phyloP scores from a whole-genome alignment of 2,329 filamentous ascomycete genomes.

The Botryosphaeria dothidea region DNA sequence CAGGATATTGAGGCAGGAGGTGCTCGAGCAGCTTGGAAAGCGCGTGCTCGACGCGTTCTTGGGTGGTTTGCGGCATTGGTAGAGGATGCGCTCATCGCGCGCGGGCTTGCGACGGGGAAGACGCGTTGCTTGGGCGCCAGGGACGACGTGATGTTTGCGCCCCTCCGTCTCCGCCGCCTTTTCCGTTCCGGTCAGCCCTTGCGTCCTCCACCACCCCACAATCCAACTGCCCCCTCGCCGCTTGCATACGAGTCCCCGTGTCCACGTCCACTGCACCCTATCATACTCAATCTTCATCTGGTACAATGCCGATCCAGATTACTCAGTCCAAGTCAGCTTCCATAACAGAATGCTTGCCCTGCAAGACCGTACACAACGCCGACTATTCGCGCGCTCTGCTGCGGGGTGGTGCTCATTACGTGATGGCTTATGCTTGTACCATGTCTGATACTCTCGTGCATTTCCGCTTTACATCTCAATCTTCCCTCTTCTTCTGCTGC shows the following conservation, averaged over 20 bases:
- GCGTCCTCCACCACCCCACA: neutral
- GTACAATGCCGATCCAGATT: neutral
- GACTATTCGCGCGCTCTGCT: neutral
- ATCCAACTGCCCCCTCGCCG: neutral
- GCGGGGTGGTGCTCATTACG: neutral
- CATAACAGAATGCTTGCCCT: neutral
- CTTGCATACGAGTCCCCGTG: neutral
- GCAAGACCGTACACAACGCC: neutral
- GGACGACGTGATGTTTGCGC: slow-evolving; percentile 16
- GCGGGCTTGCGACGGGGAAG: slow-evolving; percentile 7
- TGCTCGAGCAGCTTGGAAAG: slow-evolving; percentile 77
- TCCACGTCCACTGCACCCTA: neutral
- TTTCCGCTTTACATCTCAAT: neutral
- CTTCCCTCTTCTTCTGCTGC: too few relatives aligned
- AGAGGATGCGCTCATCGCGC: slow-evolving; percentile 8
- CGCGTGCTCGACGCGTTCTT: slow-evolving; percentile 72
- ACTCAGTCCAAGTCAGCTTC: neutral
- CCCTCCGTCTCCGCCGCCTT: neutral
- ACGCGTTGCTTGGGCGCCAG: slow-evolving; percentile 5
- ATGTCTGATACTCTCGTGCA: neutral
- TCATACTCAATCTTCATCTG: neutral
- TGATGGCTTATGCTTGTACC: neutral
- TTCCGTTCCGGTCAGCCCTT: neutral
- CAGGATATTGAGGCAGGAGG: slow-evolving; percentile 65
- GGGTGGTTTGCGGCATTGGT: slow-evolving; percentile 27